Base-by-base conservation (phyloP, 345 rosid genomes). In the Carallia pectinifolia region DNA sequence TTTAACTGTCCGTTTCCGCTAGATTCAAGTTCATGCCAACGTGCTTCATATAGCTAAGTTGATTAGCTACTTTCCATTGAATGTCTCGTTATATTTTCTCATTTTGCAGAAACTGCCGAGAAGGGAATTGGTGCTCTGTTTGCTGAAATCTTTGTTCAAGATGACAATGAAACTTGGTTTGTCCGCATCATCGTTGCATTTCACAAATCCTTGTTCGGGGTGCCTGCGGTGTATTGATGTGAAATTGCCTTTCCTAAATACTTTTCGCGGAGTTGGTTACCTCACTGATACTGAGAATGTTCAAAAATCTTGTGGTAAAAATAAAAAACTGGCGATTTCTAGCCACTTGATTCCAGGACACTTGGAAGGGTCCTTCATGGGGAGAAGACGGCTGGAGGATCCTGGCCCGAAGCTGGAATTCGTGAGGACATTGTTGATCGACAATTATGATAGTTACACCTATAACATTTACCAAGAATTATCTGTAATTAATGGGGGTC, bases 361-460 rank as follows among this genome's bases (percentile, higher is more conserved):
- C 48, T 58, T 84, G 56, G 92, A 92, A 74, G 90, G 83, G 74
- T 77, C 84, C 16, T 81, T 78, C 66, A 72, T 75, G 74, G 82
- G 81, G 37, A 80, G 73, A 74, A 79, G 79, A 70, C 72, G 61
- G 44, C 64, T 79, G 64, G 74, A 79, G 70, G 88, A 82, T 69
- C 67, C 85, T 58, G 76, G 72, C n/a, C 74, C 19, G 63, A 92
- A 81, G 80, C 69, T 84, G 65, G 89, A 87, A 18, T 77, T 76
- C 64, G 91, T 92, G 44, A 89, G 97, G 83, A 94, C 99, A 29
- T 71, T 94, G 85, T 80, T 94, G 66, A 86, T 94, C 56, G 99
- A 94, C 79, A 94, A 91, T 74, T 92, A 92, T 74, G 99, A 94
- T 82, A 94, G 97, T 77, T 94, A 92, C 71, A 92, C 99, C 5